Evolutionary conservation across 148 eudicot species (phyloP).

Genomic region (Vaccinium vitisidaea): DNA sequence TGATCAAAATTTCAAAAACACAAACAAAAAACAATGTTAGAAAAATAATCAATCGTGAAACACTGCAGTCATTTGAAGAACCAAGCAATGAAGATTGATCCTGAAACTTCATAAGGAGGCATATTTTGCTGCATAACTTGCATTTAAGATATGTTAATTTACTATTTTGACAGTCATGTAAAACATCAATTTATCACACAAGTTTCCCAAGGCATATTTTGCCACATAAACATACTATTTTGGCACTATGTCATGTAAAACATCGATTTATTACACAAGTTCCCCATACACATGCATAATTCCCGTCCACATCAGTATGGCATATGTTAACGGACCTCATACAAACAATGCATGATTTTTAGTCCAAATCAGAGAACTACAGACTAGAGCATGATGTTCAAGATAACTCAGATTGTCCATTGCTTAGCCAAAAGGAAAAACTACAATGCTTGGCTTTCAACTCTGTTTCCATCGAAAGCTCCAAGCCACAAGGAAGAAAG

Average conservation of each 20-base stretch:
- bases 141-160: background rate
- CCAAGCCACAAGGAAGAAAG: background rate
- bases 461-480: background rate
- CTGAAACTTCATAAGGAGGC: conserved; percentile 3
- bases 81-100: background rate
- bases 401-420: background rate
- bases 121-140: background rate
- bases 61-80: conserved; percentile 1
- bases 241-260: background rate
- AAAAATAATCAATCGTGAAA: background rate
- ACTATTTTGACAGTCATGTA: background rate
- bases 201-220: background rate
- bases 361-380: background rate
- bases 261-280: background rate
- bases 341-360: background rate
- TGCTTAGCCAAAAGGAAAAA: background rate
- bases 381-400: background rate
- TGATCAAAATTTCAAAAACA: conserved; percentile 16
- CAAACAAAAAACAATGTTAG: background rate
- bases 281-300: background rate
- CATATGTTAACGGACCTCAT: background rate
- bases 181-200: background rate
- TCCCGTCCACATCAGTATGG: background rate
- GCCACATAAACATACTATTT: background rate
- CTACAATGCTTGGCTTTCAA: background rate